These are phyloP conservation scores for Byssothecium circinans DNA, from an alignment of 2,329 filamentous ascomycete species.

Conservation along the genomic window DNA sequence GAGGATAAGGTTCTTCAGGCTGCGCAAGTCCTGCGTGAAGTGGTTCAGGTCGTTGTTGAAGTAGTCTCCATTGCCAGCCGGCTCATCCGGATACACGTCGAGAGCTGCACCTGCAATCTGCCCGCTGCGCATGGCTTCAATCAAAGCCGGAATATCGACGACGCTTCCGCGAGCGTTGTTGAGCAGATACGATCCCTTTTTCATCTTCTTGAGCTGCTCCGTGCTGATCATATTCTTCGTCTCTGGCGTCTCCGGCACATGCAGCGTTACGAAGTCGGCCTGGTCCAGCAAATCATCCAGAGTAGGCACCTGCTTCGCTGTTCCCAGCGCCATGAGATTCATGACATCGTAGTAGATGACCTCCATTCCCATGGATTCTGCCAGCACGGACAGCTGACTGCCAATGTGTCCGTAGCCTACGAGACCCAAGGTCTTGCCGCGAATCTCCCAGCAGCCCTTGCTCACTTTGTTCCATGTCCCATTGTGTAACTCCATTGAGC, in stretches of 20 bases:
- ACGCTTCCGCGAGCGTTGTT: conserved; percentile 94
- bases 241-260: conserved; percentile 91
- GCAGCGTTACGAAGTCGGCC: conserved; percentile 90
- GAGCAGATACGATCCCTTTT: conserved; percentile 88
- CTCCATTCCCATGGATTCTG: conserved; percentile 96
- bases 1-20: conserved; percentile 87
- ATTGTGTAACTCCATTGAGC: conserved; percentile 89
- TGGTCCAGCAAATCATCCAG: conserved; percentile 74
- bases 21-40: conserved; percentile 83
- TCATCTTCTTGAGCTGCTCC: conserved; percentile 82
- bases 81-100: conserved; percentile 94
- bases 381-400: conserved; percentile 90
- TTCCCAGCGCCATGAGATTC: conserved; percentile 92
- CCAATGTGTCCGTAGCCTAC: conserved; percentile 98
- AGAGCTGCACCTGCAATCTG: conserved; percentile 93
- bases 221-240: conserved; percentile 90
- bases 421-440: conserved; percentile 95
- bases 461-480: conserved; percentile 99
- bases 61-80: conserved; percentile 90
- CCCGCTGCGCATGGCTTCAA: conserved; percentile 81
- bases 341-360: conserved; percentile 97
- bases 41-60: conserved; percentile 81
- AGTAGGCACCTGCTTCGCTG: conserved; percentile 77
- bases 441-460: conserved; percentile 94
- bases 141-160: conserved; percentile 88